Evolutionary conservation across 2,329 filamentous ascomycete species (phyloP).

Genomic region (Chalaropsis thielavioides): DNA sequence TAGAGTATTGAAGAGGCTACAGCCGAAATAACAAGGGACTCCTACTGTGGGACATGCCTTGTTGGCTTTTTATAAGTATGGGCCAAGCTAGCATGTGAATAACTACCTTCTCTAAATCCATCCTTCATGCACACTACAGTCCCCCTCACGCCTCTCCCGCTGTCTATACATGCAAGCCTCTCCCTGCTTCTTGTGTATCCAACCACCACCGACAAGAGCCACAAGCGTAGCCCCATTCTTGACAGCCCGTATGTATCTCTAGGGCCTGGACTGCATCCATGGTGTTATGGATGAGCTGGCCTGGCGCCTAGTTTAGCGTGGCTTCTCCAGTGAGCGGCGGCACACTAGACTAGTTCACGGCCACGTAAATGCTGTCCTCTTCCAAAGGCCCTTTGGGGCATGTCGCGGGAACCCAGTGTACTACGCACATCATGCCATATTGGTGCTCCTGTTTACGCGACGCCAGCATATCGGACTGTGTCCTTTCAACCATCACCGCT

Average conservation of each 20-base stretch:
- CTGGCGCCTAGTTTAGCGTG: background rate
- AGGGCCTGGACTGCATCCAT: background rate
- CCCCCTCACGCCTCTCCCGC: background rate
- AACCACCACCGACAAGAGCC: background rate
- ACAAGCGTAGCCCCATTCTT: background rate
- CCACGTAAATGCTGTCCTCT: background rate
- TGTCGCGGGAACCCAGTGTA: background rate
- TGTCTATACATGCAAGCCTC: background rate
- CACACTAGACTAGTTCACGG: background rate
- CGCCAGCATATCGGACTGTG: background rate
- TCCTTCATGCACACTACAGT: background rate
- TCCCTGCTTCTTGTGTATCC: background rate
- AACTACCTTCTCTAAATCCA: background rate
- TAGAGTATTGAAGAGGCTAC: background rate
- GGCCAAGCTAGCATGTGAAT: background rate
- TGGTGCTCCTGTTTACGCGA: background rate
- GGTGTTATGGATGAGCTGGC: background rate
- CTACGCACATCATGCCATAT: background rate
- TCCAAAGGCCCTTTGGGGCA: background rate
- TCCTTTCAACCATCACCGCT: background rate
- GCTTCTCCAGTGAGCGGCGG: background rate
- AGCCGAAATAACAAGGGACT: background rate
- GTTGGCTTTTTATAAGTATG: background rate
- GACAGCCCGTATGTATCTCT: background rate
- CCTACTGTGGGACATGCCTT: background rate